Percentiles rank a stretch among this genome's conserved stretches.
phyloP scores from a whole-genome alignment of 2,329 filamentous ascomycete genomes.

The Colletotrichum musae region DNA sequence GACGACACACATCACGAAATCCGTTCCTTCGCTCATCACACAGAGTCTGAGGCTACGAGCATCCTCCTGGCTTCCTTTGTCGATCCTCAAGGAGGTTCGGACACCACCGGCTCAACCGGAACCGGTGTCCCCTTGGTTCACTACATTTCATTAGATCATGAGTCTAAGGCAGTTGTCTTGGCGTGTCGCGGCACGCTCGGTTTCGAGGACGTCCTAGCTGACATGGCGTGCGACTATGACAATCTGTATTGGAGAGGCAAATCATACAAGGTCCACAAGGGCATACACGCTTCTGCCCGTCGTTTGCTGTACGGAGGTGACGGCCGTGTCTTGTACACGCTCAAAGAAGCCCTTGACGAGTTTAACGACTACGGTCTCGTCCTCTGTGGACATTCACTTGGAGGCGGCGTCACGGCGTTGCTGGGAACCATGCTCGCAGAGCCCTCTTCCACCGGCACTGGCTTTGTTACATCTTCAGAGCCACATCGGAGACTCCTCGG shows the following conservation, averaged over 20 bases:
- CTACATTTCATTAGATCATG: slow-evolving; percentile 80
- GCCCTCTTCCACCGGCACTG: slow-evolving; percentile 67
- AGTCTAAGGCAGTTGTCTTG: slow-evolving; percentile 80
- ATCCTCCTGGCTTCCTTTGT: slow-evolving; percentile 80
- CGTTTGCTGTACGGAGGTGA: slow-evolving; percentile 78
- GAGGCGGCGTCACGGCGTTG: slow-evolving; percentile 78
- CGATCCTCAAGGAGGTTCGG: slow-evolving; percentile 77
- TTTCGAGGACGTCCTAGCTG: slow-evolving; percentile 81
- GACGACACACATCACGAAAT: slow-evolving; percentile 72
- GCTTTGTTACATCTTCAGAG: slow-evolving; percentile 73
- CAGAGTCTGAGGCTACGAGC: slow-evolving; percentile 69
- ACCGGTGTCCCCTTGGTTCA: slow-evolving; percentile 80
- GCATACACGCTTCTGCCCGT: slow-evolving; percentile 79
- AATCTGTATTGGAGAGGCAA: slow-evolving; percentile 74
- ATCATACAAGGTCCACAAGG: slow-evolving; percentile 80
- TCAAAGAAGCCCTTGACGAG: slow-evolving; percentile 75
- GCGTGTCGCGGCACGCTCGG: slow-evolving; percentile 80
- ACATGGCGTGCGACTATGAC: slow-evolving; percentile 83
- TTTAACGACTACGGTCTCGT: slow-evolving; percentile 80
- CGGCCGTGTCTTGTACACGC: slow-evolving; percentile 75
- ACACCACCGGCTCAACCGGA: slow-evolving; percentile 74
- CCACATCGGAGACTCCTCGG: slow-evolving; percentile 60
- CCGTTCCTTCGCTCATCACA: slow-evolving; percentile 75
- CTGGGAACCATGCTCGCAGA: slow-evolving; percentile 80
- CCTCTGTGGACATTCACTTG: slow-evolving; percentile 78